These are phyloP conservation scores for Saitozyma sp. DNA, from an alignment of 768 basidiomycete genomes.

Conservation along the genomic window DNA sequence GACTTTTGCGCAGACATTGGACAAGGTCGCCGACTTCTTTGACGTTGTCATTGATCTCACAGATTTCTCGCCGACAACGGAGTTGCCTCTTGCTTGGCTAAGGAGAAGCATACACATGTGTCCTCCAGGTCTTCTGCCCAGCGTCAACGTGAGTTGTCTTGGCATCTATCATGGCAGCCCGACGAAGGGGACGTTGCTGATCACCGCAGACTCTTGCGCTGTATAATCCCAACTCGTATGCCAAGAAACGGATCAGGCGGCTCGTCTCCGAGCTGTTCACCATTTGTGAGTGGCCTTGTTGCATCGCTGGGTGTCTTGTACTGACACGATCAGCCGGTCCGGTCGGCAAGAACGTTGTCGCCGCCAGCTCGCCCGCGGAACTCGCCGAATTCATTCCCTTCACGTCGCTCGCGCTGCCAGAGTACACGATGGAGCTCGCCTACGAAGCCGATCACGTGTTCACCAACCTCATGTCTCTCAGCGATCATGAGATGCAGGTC, in stretches of 20 bases:
- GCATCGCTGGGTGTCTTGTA: neutral
- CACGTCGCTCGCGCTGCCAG: conserved; percentile 37
- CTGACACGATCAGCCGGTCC: conserved; percentile 12
- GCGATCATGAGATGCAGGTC: conserved; percentile 64
- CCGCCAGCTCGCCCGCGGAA: conserved; percentile 37
- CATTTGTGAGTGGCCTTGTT: conserved; percentile 11
- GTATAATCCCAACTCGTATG: conserved; percentile 44
- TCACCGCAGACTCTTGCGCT: conserved; percentile 28
- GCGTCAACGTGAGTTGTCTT: conserved; percentile 24
- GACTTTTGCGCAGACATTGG: conserved; percentile 24
- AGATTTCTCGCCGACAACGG: conserved; percentile 31
- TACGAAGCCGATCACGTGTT: conserved; percentile 43
- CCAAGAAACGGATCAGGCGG: conserved; percentile 25
- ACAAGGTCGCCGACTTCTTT: conserved; percentile 37
- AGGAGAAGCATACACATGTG: conserved; percentile 33
- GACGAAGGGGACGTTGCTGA: neutral
- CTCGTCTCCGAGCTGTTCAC: conserved; percentile 26
- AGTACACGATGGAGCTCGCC: conserved; percentile 40
- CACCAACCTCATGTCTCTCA: conserved; percentile 30
- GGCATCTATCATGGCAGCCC: neutral
- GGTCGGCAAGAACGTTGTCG: conserved; percentile 27
- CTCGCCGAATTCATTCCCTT: conserved; percentile 40
- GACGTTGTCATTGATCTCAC: conserved; percentile 45
- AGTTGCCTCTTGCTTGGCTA: conserved; percentile 38
- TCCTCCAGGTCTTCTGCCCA: conserved; percentile 29